These are phyloP conservation scores for Sordaria brevicollis DNA, from an alignment of 495 filamentous ascomycete species.

Conservation along the genomic window DNA sequence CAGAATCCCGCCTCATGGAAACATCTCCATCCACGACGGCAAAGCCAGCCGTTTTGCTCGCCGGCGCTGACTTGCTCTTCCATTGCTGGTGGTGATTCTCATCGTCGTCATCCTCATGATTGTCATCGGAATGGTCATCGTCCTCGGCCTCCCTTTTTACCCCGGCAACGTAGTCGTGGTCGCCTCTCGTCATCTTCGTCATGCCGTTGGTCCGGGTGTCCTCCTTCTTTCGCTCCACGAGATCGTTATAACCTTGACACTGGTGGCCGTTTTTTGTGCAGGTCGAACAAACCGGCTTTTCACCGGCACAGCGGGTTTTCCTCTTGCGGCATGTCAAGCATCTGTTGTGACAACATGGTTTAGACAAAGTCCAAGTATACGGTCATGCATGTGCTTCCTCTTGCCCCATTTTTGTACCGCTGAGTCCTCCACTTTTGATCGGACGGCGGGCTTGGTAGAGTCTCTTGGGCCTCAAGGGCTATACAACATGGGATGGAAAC, in stretches of 20 bases:
- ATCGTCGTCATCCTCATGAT: slow-evolving; percentile 21
- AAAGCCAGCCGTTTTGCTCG: slow-evolving; percentile 10
- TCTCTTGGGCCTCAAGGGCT: background rate
- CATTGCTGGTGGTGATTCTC: slow-evolving; percentile 23
- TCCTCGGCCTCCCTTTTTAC: slow-evolving; percentile 17
- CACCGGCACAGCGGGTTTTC: slow-evolving; percentile 75
- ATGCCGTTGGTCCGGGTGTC: slow-evolving; percentile 8
- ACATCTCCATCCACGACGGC: slow-evolving; percentile 5
- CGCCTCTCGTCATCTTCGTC: slow-evolving; percentile 7
- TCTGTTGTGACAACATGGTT: slow-evolving; percentile 29
- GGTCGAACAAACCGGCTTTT: slow-evolving; percentile 64
- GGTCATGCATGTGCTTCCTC: background rate
- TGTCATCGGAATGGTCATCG: slow-evolving; percentile 15
- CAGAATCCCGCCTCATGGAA: slow-evolving; percentile 13
- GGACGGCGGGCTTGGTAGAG: background rate
- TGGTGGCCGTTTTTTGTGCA: slow-evolving; percentile 64
- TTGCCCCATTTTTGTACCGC: background rate
- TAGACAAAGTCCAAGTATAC: slow-evolving; percentile 12
- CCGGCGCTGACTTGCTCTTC: slow-evolving; percentile 13
- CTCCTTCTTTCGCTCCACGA: slow-evolving; percentile 34
- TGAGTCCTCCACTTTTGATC: background rate
- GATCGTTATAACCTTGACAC: slow-evolving; percentile 57
- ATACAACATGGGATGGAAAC: slow-evolving; percentile 5
- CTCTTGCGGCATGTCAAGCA: slow-evolving; percentile 73
- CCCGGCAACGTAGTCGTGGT: slow-evolving; percentile 13